phyloP scores from a whole-genome alignment of 148 eudicot species.

The Drosera capensis region DNA sequence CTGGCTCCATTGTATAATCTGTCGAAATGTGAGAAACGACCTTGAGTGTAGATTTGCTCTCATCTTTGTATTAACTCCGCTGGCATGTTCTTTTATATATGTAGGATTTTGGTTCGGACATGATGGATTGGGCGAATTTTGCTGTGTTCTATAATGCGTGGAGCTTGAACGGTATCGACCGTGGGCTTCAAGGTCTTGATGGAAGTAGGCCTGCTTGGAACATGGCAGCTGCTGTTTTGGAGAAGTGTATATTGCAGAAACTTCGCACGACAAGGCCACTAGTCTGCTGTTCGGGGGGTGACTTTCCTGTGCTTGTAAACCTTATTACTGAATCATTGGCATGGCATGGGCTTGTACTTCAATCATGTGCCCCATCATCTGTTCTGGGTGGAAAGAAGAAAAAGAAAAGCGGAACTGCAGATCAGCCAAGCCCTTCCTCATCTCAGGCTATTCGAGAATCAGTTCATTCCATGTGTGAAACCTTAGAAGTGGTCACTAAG shows the following conservation, averaged over 20 bases:
- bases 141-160: conserved; percentile 73
- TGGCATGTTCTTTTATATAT: conserved; percentile 5
- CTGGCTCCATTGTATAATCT: too few species aligned
- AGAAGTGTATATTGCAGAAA: conserved; percentile 33
- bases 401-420: conserved; percentile 61
- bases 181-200: conserved; percentile 18
- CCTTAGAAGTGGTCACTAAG: conserved; percentile 35
- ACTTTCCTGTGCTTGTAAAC: conserved; percentile 47
- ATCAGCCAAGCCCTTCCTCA: conserved; percentile 31
- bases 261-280: conserved; percentile 27
- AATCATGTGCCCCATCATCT: conserved; percentile 47
- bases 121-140: conserved; percentile 73
- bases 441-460: conserved; percentile 39
- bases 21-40: too few species aligned
- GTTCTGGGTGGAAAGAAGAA: conserved; percentile 85
- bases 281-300: conserved; percentile 39
- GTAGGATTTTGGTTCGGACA: conserved; percentile 44
- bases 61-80: too few species aligned
- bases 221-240: conserved; percentile 36
- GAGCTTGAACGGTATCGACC: conserved; percentile 46
- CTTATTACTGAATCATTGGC: conserved; percentile 71
- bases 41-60: too few species aligned
- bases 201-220: conserved; percentile 33
- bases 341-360: conserved; percentile 67
- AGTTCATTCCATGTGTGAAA: conserved; percentile 29